These are phyloP conservation scores for Candida sojae DNA, from an alignment of 1,139 yeast genomes.

Conservation along the genomic window DNA sequence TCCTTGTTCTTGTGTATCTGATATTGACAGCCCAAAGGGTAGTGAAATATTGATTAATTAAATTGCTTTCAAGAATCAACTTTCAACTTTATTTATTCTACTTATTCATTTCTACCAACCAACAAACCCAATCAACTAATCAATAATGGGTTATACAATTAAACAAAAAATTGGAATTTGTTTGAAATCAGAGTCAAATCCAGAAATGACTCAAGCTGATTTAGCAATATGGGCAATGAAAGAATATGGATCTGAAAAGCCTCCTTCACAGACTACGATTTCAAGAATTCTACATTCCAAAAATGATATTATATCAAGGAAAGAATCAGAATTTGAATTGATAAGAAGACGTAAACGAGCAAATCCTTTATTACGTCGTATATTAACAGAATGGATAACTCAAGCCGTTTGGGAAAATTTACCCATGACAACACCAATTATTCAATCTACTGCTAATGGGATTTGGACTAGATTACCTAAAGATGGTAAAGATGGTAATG, in stretches of 20 bases:
- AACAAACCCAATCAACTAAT: too few species aligned
- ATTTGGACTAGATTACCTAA: conserved; percentile 64
- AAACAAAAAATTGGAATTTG: conserved; percentile 70
- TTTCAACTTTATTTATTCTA: too few species aligned
- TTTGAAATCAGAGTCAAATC: conserved; percentile 64
- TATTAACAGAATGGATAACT: conserved; percentile 67
- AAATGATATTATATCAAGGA: conserved; percentile 57
- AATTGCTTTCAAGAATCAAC: too few species aligned
- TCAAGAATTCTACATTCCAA: conserved; percentile 61
- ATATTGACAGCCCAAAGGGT: too few species aligned
- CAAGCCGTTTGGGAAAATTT: conserved; percentile 69
- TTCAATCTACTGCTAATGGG: conserved; percentile 64
- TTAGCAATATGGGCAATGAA: conserved; percentile 65
- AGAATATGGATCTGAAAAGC: conserved; percentile 50
- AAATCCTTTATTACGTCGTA: conserved; percentile 57
- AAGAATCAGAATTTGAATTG: conserved; percentile 57
- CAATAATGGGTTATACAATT: conserved; percentile 54
- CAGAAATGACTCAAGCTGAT: conserved; percentile 69
- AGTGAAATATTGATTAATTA: too few species aligned
- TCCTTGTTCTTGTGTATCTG: too few species aligned
- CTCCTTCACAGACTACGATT: conserved; percentile 70
- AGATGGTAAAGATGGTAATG: conserved; percentile 59
- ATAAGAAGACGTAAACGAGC: conserved; percentile 57
- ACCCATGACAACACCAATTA: conserved; percentile 64
- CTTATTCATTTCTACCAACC: background rate